phyloP scores from a whole-genome alignment of 352 stramenopile genomes.

The Pythium coloratum region DNA sequence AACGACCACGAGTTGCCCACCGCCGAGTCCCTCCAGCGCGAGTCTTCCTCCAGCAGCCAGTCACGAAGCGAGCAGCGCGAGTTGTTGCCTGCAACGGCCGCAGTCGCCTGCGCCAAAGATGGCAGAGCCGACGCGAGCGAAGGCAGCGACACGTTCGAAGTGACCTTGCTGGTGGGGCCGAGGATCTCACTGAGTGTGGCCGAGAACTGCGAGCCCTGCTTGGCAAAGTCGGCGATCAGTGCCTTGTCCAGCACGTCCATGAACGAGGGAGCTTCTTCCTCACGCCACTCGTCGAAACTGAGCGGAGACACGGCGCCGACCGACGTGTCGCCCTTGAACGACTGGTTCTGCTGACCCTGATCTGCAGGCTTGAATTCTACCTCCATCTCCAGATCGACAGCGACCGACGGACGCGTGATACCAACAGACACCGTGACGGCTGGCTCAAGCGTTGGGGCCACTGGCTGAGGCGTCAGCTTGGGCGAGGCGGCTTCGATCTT shows the following conservation, averaged over 20 bases:
- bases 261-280: slow-evolving; percentile 33
- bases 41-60: slow-evolving; percentile 58
- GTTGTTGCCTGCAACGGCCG: slow-evolving; percentile 21
- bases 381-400: slow-evolving; percentile 1
- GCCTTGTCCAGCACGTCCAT: slow-evolving; percentile 49
- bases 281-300: slow-evolving; percentile 65
- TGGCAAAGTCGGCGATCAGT: slow-evolving; percentile 46
- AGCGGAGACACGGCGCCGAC: slow-evolving; percentile 42
- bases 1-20: slow-evolving; percentile 60
- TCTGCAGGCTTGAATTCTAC: not conserved
- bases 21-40: slow-evolving; percentile 56
- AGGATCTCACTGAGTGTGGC: slow-evolving; percentile 24
- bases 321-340: slow-evolving; percentile 15
- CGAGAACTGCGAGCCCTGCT: slow-evolving; percentile 33
- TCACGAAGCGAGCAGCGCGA: slow-evolving; percentile 48
- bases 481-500: slow-evolving; percentile 12
- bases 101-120: slow-evolving; percentile 4
- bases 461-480: not conserved
- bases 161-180: not conserved
- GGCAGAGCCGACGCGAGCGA: not conserved
- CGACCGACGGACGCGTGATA: slow-evolving; percentile 9
- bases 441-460: not conserved
- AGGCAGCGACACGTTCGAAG: not conserved
- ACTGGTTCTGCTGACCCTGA: slow-evolving; percentile 2
- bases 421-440: not conserved